Percentiles rank a stretch among this genome's conserved stretches.
Evolutionary conservation across 2,329 filamentous ascomycete species (phyloP).

Genomic region (Cladophialophora yegresii): DNA sequence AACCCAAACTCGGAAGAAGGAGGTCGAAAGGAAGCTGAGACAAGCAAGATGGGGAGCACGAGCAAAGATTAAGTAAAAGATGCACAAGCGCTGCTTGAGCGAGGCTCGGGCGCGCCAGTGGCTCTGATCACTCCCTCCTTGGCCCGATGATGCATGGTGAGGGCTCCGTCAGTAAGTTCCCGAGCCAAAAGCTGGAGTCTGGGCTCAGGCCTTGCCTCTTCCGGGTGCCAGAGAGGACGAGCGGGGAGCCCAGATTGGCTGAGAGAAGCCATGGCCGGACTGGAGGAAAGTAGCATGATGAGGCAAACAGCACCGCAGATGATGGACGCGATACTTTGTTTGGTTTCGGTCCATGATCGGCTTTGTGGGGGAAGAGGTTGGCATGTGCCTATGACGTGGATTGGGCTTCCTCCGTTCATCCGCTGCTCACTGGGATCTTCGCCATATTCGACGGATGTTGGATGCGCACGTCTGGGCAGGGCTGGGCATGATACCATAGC

Average conservation of each 20-base stretch:
- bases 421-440: neutral
- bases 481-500: neutral
- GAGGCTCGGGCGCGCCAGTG: conserved; percentile 7
- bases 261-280: conserved; percentile 16
- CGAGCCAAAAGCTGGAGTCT: conserved; percentile 9
- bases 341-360: conserved; percentile 30
- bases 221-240: conserved; percentile 16
- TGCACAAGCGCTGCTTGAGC: conserved; percentile 5
- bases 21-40: neutral
- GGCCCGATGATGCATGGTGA: conserved; percentile 14
- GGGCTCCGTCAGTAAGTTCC: neutral
- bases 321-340: conserved; percentile 7
- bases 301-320: conserved; percentile 8
- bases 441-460: neutral
- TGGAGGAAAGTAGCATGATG: conserved; percentile 21
- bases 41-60: conserved; percentile 20
- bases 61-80: conserved; percentile 25
- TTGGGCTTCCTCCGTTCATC: conserved; percentile 13
- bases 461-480: conserved; percentile 2
- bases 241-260: conserved; percentile 22
- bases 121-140: neutral
- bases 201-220: neutral
- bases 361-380: conserved; percentile 24
- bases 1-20: neutral
- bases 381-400: conserved; percentile 22